phyloP scores from a whole-genome alignment of 2,329 filamentous ascomycete species.

The Rhytidhysteron rufulum region DNA sequence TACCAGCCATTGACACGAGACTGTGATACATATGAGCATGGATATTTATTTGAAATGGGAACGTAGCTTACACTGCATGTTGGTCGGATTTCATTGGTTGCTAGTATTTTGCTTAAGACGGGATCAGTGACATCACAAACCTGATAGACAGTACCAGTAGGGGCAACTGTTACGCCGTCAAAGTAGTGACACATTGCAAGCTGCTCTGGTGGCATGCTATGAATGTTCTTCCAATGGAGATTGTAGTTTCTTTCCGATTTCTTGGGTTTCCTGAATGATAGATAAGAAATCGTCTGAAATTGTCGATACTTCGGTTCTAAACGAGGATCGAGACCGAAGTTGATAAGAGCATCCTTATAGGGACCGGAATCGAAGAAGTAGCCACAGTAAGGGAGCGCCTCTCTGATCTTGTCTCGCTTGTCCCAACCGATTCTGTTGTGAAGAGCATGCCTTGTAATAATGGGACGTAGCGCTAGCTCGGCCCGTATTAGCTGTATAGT shows the following conservation, averaged over 20 bases:
- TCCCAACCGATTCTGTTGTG: conserved; percentile 64
- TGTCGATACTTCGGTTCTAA: conserved; percentile 69
- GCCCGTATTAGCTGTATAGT: conserved; percentile 62
- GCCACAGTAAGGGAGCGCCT: conserved; percentile 76
- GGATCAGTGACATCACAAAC: conserved; percentile 88
- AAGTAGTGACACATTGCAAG: conserved; percentile 62
- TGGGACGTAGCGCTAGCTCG: conserved; percentile 69
- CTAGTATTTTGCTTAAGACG: conserved; percentile 62
- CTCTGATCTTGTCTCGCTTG: conserved; percentile 58
- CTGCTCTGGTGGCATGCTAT: conserved; percentile 18
- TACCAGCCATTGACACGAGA: conserved; percentile 71
- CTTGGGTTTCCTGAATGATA: conserved; percentile 31
- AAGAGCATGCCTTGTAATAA: conserved; percentile 82
- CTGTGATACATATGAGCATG: conserved; percentile 2
- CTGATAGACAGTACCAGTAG: conserved; percentile 90
- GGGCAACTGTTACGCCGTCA: conserved; percentile 69
- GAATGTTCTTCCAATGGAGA: too few species aligned
- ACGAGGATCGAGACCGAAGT: conserved; percentile 82
- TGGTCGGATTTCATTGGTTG: conserved; percentile 50
- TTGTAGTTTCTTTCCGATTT: too few species aligned
- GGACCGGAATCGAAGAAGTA: conserved; percentile 93
- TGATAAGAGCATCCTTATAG: conserved; percentile 83
- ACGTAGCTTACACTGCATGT: conserved; percentile 54
- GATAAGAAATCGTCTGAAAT: conserved; percentile 71
- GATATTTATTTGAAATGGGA: conserved; percentile 45